Conservation (phyloP, 2,329 filamentous ascomycete genomes). For the Colletotrichum sp. region DNA sequence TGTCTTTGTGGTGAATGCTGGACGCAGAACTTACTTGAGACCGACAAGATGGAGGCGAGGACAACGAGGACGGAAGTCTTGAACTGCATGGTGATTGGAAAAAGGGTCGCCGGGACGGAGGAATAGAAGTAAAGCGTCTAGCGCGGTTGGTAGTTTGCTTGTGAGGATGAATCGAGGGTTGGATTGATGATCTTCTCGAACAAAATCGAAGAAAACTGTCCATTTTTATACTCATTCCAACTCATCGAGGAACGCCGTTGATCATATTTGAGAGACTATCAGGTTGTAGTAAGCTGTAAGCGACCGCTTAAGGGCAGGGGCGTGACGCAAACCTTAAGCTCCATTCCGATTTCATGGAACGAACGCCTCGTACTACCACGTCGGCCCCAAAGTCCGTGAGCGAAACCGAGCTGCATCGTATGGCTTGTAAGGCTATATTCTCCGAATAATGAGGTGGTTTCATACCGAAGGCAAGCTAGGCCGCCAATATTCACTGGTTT, state of each 20-base stretch:
- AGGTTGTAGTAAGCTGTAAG: background rate
- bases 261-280: background rate
- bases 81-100: background rate
- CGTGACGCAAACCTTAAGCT: background rate
- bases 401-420: background rate
- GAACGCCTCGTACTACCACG: background rate
- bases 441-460: background rate
- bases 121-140: background rate
- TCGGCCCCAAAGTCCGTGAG: background rate
- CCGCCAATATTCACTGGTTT: background rate
- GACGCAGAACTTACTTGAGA: background rate
- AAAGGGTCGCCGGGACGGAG: background rate
- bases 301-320: background rate
- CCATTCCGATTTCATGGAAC: background rate
- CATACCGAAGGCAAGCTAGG: background rate
- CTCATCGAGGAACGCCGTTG: fast-evolving
- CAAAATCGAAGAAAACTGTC: background rate
- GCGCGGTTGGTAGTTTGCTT: background rate
- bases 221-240: background rate
- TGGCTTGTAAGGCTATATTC: background rate
- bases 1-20: background rate
- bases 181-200: background rate
- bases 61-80: background rate
- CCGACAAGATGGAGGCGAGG: background rate
- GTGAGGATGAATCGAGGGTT: background rate